Evolutionary conservation across 441 rosid genomes (phyloP).

Genomic region (Flueggea neowawraea): DNA sequence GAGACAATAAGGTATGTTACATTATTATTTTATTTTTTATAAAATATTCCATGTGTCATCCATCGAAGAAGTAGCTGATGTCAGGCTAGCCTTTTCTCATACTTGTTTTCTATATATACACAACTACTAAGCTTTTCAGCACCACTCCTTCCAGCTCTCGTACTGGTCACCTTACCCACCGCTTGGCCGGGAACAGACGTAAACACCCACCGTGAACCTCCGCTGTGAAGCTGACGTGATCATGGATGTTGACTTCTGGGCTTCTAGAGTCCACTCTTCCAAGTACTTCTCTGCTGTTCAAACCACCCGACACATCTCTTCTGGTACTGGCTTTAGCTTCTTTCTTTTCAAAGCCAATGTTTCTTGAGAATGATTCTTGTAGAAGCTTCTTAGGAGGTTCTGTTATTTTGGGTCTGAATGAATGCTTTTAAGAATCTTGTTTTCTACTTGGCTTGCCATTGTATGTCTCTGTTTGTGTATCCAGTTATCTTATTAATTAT

Average conservation of each 20-base stretch:
- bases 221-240: slow-evolving; percentile 6
- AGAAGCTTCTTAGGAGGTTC: not conserved
- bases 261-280: slow-evolving; percentile 32
- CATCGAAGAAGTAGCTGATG: slow-evolving; percentile 15
- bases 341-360: not conserved
- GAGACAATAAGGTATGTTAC: too few species aligned
- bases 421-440: not conserved
- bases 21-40: too few species aligned
- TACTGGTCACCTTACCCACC: not conserved
- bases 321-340: slow-evolving; percentile 16
- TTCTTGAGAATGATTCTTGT: not conserved
- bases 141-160: not conserved
- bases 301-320: slow-evolving; percentile 23
- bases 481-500: too few species aligned
- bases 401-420: slow-evolving; percentile 1
- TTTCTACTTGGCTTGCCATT: not conserved
- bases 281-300: slow-evolving; percentile 32
- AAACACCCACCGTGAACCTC: not conserved
- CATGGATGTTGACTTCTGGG: slow-evolving; percentile 47
- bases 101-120: slow-evolving; percentile 1
- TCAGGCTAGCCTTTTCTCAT: slow-evolving; percentile 8
- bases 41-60: slow-evolving; percentile 23
- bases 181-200: slow-evolving; percentile 3
- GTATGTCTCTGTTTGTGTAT: not conserved
- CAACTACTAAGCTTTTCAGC: not conserved